phyloP scores from a whole-genome alignment of 768 basidiomycete species.

The Russula vinacea region DNA sequence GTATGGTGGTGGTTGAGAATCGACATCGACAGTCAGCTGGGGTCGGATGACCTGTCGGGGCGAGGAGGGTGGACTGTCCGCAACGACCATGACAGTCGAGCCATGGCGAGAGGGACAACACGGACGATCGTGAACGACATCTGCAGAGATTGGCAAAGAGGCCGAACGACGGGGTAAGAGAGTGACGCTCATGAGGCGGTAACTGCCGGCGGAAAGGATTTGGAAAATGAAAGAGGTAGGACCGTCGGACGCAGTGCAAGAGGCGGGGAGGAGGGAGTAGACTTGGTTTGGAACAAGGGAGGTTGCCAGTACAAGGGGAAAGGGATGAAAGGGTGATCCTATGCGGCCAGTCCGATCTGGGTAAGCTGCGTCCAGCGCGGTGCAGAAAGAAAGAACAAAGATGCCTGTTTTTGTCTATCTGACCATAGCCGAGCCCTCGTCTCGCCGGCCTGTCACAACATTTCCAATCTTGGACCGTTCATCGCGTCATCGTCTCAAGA shows the following conservation, averaged over 20 bases:
- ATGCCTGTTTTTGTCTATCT: background rate
- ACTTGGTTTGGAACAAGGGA: constrained; percentile 12
- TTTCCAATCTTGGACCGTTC: background rate
- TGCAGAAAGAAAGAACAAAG: background rate
- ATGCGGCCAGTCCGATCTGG: background rate
- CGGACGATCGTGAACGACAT: constrained; percentile 3
- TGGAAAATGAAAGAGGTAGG: background rate
- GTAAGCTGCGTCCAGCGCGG: constrained; percentile 12
- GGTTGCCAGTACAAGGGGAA: background rate
- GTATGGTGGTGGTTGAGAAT: constrained; percentile 18
- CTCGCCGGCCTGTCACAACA: no score
- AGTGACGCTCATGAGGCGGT: constrained; percentile 23
- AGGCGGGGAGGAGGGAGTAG: background rate
- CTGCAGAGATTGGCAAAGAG: constrained; percentile 22
- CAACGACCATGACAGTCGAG: constrained; percentile 27
- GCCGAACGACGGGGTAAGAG: constrained; percentile 25
- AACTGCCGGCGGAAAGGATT: constrained; percentile 5
- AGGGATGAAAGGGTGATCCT: background rate
- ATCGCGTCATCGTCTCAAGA: no score
- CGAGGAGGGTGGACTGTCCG: constrained; percentile 24
- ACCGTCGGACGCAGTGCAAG: background rate
- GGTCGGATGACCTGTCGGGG: constrained; percentile 13
- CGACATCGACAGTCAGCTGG: constrained; percentile 14
- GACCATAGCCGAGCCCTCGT: no score
- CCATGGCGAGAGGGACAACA: constrained; percentile 21